Base-by-base conservation (phyloP, 257 asterid genomes). In the Solanum pennellii region DNA sequence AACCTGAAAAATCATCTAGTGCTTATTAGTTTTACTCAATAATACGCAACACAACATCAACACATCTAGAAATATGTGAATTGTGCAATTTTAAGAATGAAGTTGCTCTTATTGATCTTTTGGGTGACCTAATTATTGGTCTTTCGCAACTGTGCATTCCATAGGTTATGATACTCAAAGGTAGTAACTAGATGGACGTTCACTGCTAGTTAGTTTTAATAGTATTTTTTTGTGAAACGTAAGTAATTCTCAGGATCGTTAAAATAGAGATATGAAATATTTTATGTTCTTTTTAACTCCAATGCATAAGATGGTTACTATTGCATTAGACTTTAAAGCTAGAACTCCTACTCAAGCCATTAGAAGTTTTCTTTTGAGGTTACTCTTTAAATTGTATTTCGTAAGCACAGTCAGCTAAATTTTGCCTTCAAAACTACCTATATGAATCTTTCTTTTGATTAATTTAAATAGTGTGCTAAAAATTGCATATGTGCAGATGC, bases 1-100 rank as follows among this genome's bases (percentile, higher is more conserved):
- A 87, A 96, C 99, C 99, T 96, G 95, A 87, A 90, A 62, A 47
- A 62, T 59, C 33, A 56, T 35, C 69, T 6, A 11, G 23, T 4
- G 56, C 29, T 31, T 31, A 31, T 27, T 33, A 41, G 41, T 29
- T 16, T 71, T 27, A 16, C 27, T n/a, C 52, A 13, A 25, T 6
- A 79, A 44, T 23, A 77, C 44, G 35, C 5, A 25, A 44, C 25
- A 60, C 20, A 74, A 12, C 52, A 12, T 37, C 35, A 37, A 74
- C 80, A 35, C 4, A 21, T 2, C 6, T 37, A 20, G 49, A 73
- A 35, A 73, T 37, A 11, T 35, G 1, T 35, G 49, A 73, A 10
- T 37, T 9, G 82, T 10, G 5, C 49, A 35, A 3, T 18, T 37
- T 23, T 21, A 47, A 73, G 18, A 73, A 27, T 73, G 31, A 31